These are phyloP conservation scores for Echinochloa phyllopogon DNA, from an alignment of 176 grass and related monocot genomes.

Conservation along the genomic window DNA sequence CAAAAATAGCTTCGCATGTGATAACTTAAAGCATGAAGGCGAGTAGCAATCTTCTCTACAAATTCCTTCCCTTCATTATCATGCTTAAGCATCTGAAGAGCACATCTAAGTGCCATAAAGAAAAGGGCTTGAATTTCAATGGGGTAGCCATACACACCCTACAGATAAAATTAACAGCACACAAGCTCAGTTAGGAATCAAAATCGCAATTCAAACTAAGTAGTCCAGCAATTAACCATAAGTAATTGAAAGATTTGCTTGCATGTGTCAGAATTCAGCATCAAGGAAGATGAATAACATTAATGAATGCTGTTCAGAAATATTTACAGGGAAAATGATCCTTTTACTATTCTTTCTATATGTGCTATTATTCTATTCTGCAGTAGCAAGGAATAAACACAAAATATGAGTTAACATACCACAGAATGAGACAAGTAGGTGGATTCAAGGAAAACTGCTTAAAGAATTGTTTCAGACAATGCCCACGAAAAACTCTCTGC, in stretches of 20 bases:
- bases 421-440: background rate
- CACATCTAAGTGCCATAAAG: constrained; percentile 79
- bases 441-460: background rate
- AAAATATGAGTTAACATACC: background rate
- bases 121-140: constrained; percentile 86
- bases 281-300: background rate
- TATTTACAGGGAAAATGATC: constrained; percentile 6
- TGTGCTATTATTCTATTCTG: constrained; percentile 16
- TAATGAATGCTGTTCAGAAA: background rate
- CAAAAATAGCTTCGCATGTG: constrained; percentile 89
- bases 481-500: constrained; percentile 8
- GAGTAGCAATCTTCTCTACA: constrained; percentile 67
- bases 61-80: constrained; percentile 76
- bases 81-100: constrained; percentile 69
- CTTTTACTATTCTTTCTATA: background rate
- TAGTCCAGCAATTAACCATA: background rate
- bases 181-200: constrained; percentile 23
- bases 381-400: constrained; percentile 10
- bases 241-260: background rate
- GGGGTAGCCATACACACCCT: constrained; percentile 80
- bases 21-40: constrained; percentile 82
- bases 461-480: background rate
- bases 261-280: constrained; percentile 7
- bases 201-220: constrained; percentile 19
- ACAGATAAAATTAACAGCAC: constrained; percentile 33